Base-by-base conservation (phyloP, 2,329 filamentous ascomycete species). In the Chlorencoelia australis region DNA sequence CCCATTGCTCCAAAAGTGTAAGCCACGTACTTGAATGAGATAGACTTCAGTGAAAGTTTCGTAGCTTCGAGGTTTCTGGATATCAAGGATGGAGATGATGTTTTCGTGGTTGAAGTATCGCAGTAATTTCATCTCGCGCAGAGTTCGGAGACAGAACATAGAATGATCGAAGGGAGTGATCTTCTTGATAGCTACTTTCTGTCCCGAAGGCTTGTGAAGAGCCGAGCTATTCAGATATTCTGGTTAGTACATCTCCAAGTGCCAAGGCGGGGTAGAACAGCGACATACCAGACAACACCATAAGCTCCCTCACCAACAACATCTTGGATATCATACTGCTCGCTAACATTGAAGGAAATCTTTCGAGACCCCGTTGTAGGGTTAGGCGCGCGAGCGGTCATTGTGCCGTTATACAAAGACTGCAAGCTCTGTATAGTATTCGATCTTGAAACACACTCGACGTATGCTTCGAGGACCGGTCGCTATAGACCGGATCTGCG, bases 101-200 rank as follows among this genome's bases (percentile, higher is more conserved):
- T 98, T 98, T 66, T 98, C 91, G 60, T 98, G 91, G 67, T 96
- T 98, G 71, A 98, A 98, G 66, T 98, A 96, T 55, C 91, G 77
- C 55, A 98, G 69, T 40, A 98, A 73, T 75, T 98, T 98, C 91
- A 98, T 98, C 67, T 98, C 91, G 62, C 91, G 87, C 49, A 98
- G 70, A 1, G 91, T 98, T 60, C 91, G 75, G 55, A 98, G 68
- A 61, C 89, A 95, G 71, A 95, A 95, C 88, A 95, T 95, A 59
- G 87, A 94, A 62, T 96, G 91, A 57, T 98, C 91, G 63, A 98
- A 98, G 5, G 91, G 91, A 0, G 88, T 96, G 56, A 98, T 98
- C 75, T 98, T 98, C 73, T 98, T 98, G 71, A 98, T 98, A 43
- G 91, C 91, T 42, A 98, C 91, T 66, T 96, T 96, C 65, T 98